Evolutionary conservation across 371 early-diverging fungal genomes (phyloP), one percentile per base, ranked within the genome.

Genomic region (Conidiobolus incongruus): DNA sequence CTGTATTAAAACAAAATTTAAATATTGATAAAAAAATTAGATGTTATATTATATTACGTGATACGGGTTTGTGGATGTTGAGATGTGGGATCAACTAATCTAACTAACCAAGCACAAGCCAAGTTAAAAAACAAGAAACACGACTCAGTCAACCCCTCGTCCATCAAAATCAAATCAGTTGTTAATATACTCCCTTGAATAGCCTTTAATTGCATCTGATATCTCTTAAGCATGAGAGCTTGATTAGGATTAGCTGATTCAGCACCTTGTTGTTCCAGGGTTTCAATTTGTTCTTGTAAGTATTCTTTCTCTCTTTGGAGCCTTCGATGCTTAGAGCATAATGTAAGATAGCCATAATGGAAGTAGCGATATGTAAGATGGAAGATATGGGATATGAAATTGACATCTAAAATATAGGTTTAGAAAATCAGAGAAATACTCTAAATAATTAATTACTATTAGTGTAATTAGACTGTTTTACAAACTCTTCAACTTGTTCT

Each of bases 381-480:
- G 52, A 93, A 94, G 8, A 76, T 57, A 39, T 93, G 88, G 1
- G 91, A 68, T 37, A 93, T 81, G 50, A 96, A 96, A 54, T 82
- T 77, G 43, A 65, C 52, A 4, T 54, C 53, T 52, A 26, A 26
- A 26, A 26, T 4, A 26, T 26, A 26, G 8, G n/a, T n/a, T n/a
- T n/a, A n/a, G n/a, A n/a, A n/a, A n/a, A n/a, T n/a, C n/a, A n/a
- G n/a, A n/a, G n/a, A n/a, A n/a, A n/a, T n/a, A n/a, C n/a, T n/a
- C n/a, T 12, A 41, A 20, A 45, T 46, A 55, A 51, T 20, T n/a
- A n/a, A n/a, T n/a, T 13, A 44, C 46, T 44, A 22, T 15, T 1
- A 44, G 30, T 8, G 34, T 45, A 10, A 23, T 35, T 2, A 44
- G 50, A 24, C 16, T 40, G 4, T 19, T 38, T 26, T 35, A 63